These are phyloP conservation scores for Ceratocystis papillata DNA, from an alignment of 2,329 filamentous ascomycete species.

Conservation along the genomic window DNA sequence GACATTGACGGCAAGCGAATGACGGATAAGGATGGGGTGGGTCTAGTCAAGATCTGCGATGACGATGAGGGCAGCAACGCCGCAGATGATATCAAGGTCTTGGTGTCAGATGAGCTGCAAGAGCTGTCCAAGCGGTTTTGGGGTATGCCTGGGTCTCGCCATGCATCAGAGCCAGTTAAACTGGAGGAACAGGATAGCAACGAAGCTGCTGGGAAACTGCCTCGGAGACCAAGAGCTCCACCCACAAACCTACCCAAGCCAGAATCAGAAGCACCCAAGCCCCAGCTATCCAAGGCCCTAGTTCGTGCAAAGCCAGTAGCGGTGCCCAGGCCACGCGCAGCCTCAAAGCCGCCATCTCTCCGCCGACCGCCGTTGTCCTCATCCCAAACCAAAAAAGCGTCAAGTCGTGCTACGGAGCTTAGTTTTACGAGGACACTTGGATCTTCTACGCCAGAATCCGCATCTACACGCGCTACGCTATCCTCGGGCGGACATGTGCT, in stretches of 20 bases:
- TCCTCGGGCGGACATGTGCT: not conserved
- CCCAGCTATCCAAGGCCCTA: not conserved
- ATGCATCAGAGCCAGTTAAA: not conserved
- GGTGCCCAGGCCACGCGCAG: not conserved
- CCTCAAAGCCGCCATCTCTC: not conserved
- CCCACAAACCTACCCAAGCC: not conserved
- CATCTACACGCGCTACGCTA: not conserved
- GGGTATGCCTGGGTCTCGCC: not conserved
- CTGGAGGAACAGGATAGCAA: not conserved
- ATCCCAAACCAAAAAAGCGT: not conserved
- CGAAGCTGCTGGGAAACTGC: not conserved
- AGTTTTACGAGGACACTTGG: slow-evolving; percentile 19
- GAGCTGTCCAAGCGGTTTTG: slow-evolving; percentile 41
- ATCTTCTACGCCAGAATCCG: not conserved
- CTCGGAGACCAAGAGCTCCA: not conserved
- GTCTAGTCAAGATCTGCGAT: slow-evolving; percentile 64
- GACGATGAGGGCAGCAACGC: slow-evolving; percentile 50
- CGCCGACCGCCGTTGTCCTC: not conserved
- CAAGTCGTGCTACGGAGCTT: not conserved
- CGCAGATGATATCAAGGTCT: slow-evolving; percentile 42
- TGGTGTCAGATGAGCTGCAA: slow-evolving; percentile 44
- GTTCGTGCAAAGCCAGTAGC: not conserved
- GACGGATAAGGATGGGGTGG: slow-evolving; percentile 53
- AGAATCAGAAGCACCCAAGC: not conserved
- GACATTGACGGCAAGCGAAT: slow-evolving; percentile 56